Conservation (phyloP, 2,329 filamentous ascomycete genomes). For the Paramyrothecium sp. region DNA sequence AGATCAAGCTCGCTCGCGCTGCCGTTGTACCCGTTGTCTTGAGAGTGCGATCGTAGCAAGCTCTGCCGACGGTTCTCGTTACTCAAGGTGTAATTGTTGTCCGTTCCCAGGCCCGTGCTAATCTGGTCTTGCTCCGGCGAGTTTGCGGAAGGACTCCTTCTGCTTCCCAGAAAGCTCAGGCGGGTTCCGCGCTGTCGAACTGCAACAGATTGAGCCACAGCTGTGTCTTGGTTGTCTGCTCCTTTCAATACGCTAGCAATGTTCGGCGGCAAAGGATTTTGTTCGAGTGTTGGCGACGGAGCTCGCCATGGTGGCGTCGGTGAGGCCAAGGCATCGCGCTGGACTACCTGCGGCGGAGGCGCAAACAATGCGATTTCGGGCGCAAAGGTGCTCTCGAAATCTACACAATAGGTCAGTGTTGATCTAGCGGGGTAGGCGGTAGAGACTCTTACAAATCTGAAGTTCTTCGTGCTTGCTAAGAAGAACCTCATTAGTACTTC, state of each 20-base stretch:
- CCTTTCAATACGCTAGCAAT: constrained; percentile 32
- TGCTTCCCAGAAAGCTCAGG: constrained; percentile 56
- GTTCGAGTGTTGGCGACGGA: constrained; percentile 43
- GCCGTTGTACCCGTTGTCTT: constrained; percentile 21
- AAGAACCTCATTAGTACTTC: constrained; percentile 60
- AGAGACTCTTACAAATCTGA: constrained; percentile 56
- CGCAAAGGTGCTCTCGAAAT: constrained; percentile 62
- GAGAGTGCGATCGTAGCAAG: constrained; percentile 42
- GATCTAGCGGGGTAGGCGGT: neutral
- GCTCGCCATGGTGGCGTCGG: constrained; percentile 47
- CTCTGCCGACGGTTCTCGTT: constrained; percentile 35
- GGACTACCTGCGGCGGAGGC: constrained; percentile 38
- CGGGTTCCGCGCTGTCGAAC: constrained; percentile 51
- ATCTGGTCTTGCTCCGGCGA: constrained; percentile 23
- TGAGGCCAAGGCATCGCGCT: constrained; percentile 38
- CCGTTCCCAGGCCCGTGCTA: constrained; percentile 28
- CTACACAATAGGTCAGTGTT: constrained; percentile 34
- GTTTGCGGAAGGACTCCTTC: constrained; percentile 40
- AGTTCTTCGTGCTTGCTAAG: constrained; percentile 58
- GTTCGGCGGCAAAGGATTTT: constrained; percentile 28
- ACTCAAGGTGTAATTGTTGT: constrained; percentile 28
- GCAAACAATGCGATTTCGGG: constrained; percentile 64
- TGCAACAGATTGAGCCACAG: constrained; percentile 49
- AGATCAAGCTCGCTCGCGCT: constrained; percentile 12
- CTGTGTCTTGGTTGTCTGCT: constrained; percentile 45